Conservation (phyloP, 164 flowering plant species). For the Nymphaea thermarum region DNA sequence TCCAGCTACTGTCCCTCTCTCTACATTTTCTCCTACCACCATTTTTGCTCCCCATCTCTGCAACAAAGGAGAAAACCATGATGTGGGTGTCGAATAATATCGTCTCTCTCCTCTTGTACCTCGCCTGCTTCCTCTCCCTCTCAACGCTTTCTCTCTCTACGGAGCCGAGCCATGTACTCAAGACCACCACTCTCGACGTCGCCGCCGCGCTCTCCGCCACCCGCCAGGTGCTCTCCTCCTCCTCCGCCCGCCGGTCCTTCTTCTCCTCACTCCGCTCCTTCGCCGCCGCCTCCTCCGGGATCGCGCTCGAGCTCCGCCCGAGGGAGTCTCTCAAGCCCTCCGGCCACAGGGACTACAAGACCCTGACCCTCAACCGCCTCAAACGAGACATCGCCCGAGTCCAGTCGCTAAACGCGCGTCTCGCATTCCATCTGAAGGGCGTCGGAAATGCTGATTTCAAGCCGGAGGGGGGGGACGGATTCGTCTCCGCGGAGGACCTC, state of each 20-base stretch:
- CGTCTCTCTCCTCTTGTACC: no score
- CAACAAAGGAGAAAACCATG: no score
- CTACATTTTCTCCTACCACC: no score
- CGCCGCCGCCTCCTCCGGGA: not conserved
- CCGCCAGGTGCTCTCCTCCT: not conserved
- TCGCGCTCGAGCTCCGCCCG: not conserved
- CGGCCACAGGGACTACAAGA: not conserved
- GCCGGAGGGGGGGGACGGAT: not conserved
- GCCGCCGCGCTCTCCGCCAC: not conserved
- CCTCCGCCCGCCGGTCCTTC: not conserved
- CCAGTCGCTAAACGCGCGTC: slow-evolving; percentile 1
- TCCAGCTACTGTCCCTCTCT: no score
- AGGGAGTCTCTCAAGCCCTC: not conserved
- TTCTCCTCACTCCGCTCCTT: not conserved
- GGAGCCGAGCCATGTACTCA: not conserved
- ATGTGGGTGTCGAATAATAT: no score
- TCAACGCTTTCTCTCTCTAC: not conserved
- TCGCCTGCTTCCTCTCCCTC: not conserved
- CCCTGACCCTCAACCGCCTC: not conserved
- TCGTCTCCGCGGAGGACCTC: not conserved
- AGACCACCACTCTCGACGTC: not conserved
- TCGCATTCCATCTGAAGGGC: not conserved
- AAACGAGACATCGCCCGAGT: not conserved
- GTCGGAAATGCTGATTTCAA: not conserved
- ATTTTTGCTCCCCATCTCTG: no score